Evolutionary conservation across 163 green algal species (phyloP).

Genomic region (Chlorella variabilis): DNA sequence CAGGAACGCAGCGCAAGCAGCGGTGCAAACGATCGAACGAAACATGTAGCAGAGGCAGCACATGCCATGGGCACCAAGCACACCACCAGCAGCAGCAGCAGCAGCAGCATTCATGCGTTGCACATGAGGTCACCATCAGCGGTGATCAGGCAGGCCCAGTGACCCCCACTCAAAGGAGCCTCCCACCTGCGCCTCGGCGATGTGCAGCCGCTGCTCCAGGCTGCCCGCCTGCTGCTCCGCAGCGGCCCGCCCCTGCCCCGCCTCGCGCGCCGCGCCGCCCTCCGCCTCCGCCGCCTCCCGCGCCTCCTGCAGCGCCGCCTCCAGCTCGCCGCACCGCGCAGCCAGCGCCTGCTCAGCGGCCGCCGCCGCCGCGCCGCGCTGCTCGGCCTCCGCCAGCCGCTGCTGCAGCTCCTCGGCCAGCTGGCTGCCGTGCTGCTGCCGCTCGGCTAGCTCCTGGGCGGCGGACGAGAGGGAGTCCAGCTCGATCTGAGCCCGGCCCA

Average conservation of each 20-base stretch:
- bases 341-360: background rate
- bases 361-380: background rate
- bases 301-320: background rate
- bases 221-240: background rate
- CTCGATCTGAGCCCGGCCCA: background rate
- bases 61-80: too few species aligned
- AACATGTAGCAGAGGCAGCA: too few species aligned
- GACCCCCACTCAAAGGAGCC: too few species aligned
- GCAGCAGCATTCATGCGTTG: too few species aligned
- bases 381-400: slow-evolving; percentile 2
- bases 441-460: background rate
- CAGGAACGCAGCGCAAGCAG: too few species aligned
- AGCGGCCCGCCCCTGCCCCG: background rate
- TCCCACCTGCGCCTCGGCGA: slow-evolving; percentile 15
- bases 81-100: too few species aligned
- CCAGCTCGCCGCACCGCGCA: background rate
- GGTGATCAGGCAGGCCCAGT: too few species aligned
- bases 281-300: background rate
- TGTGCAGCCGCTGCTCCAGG: slow-evolving; percentile 30
- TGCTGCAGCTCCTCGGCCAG: background rate
- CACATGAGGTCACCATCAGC: too few species aligned
- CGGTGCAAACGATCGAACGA: too few species aligned
- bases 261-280: background rate
- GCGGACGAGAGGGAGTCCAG: background rate
- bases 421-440: background rate